Evolutionary conservation across 768 basidiomycete genomes (phyloP).

Genomic region (Clitopilus passeckerianus): DNA sequence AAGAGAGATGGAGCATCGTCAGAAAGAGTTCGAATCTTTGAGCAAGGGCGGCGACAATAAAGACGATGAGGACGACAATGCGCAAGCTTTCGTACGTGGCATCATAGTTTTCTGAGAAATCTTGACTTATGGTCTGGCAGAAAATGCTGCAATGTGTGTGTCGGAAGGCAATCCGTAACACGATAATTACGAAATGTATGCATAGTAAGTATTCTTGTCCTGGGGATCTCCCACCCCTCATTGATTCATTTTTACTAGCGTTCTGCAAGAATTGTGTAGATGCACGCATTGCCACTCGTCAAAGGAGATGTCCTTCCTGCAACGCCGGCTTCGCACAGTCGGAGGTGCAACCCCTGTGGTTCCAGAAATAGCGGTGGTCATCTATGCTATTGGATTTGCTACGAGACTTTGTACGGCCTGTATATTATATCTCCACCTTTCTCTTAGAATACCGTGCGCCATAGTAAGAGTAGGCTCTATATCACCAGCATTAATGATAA

Average conservation of each 20-base stretch:
- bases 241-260: conserved; percentile 35
- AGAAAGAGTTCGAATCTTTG: conserved; percentile 34
- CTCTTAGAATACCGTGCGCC: neutral
- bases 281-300: conserved; percentile 80
- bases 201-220: conserved; percentile 60
- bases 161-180: conserved; percentile 68
- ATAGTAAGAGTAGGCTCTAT: neutral
- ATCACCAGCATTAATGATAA: neutral
- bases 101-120: neutral
- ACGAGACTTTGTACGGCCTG: conserved; percentile 8
- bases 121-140: conserved; percentile 34
- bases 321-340: conserved; percentile 75
- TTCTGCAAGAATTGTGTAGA: conserved; percentile 87
- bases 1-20: conserved; percentile 50
- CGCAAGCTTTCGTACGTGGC: conserved; percentile 49
- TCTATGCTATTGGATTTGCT: conserved; percentile 12
- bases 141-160: conserved; percentile 87
- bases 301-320: conserved; percentile 93
- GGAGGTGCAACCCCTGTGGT: conserved; percentile 58
- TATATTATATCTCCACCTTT: conserved; percentile 5
- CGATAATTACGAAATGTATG: conserved; percentile 84
- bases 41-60: conserved; percentile 19
- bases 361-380: conserved; percentile 29
- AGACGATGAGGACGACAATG: conserved; percentile 34
- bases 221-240: neutral